A percentile compares a stretch with the other conserved stretches of the same genome.
phyloP scores from a whole-genome alignment of 148 eudicot genomes.

The Camellia granthamiana region DNA sequence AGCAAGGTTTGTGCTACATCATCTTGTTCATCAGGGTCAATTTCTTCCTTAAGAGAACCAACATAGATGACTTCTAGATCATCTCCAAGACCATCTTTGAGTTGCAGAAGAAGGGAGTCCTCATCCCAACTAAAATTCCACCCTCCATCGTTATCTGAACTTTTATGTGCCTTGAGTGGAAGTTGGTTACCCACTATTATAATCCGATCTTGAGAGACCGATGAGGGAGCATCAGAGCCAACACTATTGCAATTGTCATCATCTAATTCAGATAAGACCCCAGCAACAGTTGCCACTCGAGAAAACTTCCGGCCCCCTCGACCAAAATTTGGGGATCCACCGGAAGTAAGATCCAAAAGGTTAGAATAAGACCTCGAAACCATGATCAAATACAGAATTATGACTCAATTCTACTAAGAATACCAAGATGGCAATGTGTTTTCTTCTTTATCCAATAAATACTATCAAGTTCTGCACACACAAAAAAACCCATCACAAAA shows the following conservation, averaged over 20 bases:
- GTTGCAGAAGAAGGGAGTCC: slow-evolving; percentile 84
- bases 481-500: neutral
- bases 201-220: slow-evolving; percentile 60
- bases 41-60: slow-evolving; percentile 70
- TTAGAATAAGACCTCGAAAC: slow-evolving; percentile 83
- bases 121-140: slow-evolving; percentile 88
- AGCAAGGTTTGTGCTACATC: slow-evolving; percentile 70
- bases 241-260: slow-evolving; percentile 53
- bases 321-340: slow-evolving; percentile 44
- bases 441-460: slow-evolving; percentile 20
- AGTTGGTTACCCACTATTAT: slow-evolving; percentile 86
- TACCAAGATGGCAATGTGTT: slow-evolving; percentile 15
- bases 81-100: slow-evolving; percentile 72
- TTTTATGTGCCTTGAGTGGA: slow-evolving; percentile 55
- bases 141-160: slow-evolving; percentile 43
- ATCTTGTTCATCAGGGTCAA: slow-evolving; percentile 61
- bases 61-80: slow-evolving; percentile 70
- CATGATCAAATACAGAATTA: slow-evolving; percentile 30
- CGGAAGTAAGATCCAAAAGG: slow-evolving; percentile 68
- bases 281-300: slow-evolving; percentile 66
- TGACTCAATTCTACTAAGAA: neutral
- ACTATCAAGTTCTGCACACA: slow-evolving; percentile 12
- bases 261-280: slow-evolving; percentile 70
- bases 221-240: slow-evolving; percentile 72
- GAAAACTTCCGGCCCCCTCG: slow-evolving; percentile 56